These are phyloP conservation scores for Dentipellis fragilis DNA, from an alignment of 768 basidiomycete species.

Conservation along the genomic window DNA sequence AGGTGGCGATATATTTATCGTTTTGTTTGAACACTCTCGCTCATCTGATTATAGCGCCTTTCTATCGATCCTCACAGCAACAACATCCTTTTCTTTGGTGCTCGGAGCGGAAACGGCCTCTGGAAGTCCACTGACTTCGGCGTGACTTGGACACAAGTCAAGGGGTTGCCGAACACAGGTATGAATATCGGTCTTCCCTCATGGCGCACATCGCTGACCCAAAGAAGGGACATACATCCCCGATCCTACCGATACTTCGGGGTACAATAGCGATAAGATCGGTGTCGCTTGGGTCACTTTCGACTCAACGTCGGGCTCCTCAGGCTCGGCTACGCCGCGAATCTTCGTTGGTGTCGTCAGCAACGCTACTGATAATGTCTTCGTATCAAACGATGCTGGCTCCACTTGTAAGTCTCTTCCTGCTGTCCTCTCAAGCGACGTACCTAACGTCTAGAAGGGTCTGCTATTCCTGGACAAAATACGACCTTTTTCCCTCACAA, in stretches of 20 bases:
- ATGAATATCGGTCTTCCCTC: conserved; percentile 7
- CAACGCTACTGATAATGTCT: conserved; percentile 43
- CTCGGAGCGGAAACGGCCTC: conserved; percentile 52
- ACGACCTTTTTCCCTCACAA: conserved; percentile 54
- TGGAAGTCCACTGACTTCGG: conserved; percentile 59
- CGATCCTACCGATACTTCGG: conserved; percentile 40
- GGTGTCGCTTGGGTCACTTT: conserved; percentile 57
- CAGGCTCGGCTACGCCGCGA: conserved; percentile 44
- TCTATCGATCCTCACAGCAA: conserved; percentile 55
- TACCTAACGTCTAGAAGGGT: conserved; percentile 29
- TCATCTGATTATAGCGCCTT: conserved; percentile 32
- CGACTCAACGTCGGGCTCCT: conserved; percentile 44
- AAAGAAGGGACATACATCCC: conserved; percentile 39
- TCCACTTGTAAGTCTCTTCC: conserved; percentile 36
- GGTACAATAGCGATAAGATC: conserved; percentile 27
- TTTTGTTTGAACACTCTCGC: not conserved
- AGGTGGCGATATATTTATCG: conserved; percentile 22
- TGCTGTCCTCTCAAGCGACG: not conserved
- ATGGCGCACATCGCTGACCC: too few relatives aligned
- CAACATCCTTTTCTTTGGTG: conserved; percentile 53
- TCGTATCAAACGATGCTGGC: conserved; percentile 46
- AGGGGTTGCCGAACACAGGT: conserved; percentile 50
- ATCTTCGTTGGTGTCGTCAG: conserved; percentile 64
- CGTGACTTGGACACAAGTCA: conserved; percentile 48
- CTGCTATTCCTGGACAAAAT: conserved; percentile 46